Evolutionary conservation across 2,329 filamentous ascomycete species (phyloP).

Genomic region (Stemphylium vesicarium): DNA sequence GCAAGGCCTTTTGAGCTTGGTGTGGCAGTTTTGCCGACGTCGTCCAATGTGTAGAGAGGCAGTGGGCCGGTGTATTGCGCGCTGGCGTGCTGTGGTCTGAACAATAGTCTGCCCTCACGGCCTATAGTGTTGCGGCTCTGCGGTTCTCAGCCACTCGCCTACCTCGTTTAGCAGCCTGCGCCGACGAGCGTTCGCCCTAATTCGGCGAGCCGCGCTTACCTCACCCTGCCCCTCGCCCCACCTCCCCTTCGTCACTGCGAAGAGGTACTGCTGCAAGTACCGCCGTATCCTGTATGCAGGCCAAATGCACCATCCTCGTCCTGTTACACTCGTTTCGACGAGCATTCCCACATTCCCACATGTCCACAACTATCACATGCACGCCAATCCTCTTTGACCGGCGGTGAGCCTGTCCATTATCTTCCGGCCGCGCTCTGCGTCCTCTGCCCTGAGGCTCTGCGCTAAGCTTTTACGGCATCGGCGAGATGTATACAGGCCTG

Average conservation of each 20-base stretch:
- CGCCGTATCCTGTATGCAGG: conserved; percentile 17
- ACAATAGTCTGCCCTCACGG: background rate
- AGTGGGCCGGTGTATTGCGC: conserved; percentile 5
- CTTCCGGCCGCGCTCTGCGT: conserved; percentile 32
- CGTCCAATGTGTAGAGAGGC: background rate
- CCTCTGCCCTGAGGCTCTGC: conserved; percentile 29
- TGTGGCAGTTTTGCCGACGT: conserved; percentile 15
- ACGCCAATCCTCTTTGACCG: conserved; percentile 9
- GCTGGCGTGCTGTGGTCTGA: background rate
- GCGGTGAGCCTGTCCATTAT: conserved; percentile 22
- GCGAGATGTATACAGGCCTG: conserved; percentile 19
- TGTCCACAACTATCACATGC: conserved; percentile 9
- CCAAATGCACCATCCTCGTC: conserved; percentile 12
- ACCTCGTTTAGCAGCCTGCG: background rate
- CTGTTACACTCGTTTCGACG: conserved; percentile 16
- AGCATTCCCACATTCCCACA: conserved; percentile 12
- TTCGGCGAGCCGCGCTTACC: conserved; percentile 30
- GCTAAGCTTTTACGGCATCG: conserved; percentile 23
- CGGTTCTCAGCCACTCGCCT: conserved; percentile 11
- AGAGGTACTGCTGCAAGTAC: conserved; percentile 3
- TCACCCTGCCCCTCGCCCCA: conserved; percentile 14
- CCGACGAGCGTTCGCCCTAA: conserved; percentile 7
- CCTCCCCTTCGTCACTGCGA: conserved; percentile 26
- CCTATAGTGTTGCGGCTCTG: conserved; percentile 20
- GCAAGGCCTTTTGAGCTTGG: background rate